Percentiles rank a stretch among this genome's conserved stretches.
These are phyloP conservation scores for Nicotiana tabacum DNA, from an alignment of 257 asterid genomes.

Conservation along the genomic window DNA sequence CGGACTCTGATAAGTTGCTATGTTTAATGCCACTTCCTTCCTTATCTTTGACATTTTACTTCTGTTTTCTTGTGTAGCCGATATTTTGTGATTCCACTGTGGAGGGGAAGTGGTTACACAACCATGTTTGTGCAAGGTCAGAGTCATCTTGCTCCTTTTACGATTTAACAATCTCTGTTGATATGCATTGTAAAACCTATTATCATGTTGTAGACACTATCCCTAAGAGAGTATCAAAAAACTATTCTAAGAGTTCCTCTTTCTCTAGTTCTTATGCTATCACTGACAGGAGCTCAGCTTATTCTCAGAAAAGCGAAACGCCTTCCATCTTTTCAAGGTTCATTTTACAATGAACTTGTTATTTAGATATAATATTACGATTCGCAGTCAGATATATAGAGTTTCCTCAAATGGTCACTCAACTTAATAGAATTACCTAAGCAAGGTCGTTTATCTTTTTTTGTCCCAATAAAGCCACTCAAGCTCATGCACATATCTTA, in stretches of 20 bases:
- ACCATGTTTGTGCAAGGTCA: conserved; percentile 90
- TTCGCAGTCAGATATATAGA: not conserved
- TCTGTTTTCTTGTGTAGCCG: conserved; percentile 46
- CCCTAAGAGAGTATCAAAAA: not conserved
- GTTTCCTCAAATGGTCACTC: no score
- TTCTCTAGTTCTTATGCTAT: not conserved
- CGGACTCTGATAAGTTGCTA: not conserved
- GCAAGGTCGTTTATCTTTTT: no score
- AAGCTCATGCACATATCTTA: no score
- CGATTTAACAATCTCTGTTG: not conserved
- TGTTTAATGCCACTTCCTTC: not conserved
- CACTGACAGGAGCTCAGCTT: not conserved
- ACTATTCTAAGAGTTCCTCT: not conserved
- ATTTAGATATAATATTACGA: not conserved
- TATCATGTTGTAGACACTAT: not conserved
- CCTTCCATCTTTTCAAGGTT: not conserved
- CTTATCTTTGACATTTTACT: conserved; percentile 12
- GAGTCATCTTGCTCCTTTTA: conserved; percentile 10
- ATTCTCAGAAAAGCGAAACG: not conserved
- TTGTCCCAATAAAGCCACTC: no score
- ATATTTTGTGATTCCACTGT: conserved; percentile 79
- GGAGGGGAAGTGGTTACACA: conserved; percentile 93
- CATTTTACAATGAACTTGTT: not conserved
- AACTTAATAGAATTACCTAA: no score
- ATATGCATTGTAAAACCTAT: not conserved